Evolutionary conservation across 129 eudicot genomes (phyloP), one percentile per base, ranked within the genome.

Genomic region (Escallonia rubra): DNA sequence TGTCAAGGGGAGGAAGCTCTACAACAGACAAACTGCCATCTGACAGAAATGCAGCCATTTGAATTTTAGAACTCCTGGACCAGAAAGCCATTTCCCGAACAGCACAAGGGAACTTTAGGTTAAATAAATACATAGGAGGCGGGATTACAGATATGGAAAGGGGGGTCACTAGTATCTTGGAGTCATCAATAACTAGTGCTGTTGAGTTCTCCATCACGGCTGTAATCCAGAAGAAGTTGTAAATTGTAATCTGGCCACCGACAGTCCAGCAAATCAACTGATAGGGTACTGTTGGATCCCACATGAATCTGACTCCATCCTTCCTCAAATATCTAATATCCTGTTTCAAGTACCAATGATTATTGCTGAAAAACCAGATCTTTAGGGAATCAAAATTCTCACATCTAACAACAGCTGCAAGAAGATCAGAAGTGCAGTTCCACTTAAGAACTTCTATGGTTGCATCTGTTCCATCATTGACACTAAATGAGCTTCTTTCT

Each of bases 311-410:
- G 42, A 86, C 66, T 58, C 77, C 82, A 67, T 86, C 95, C 75
- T 78, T 66, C 69, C 62, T 74, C 57, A 59, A 58, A 69, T 71
- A 84, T 53, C 98, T 82, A 43, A 89, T 82, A 79, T 93, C 98
- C 80, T 89, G 98, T 76, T 93, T 93, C 63, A 82, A 67, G 76
- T 93, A 93, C 98, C 98, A 93, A 71, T 89, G 92, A 55, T 89
- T 86, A 74, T 93, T 93, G 80, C 94, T 89, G 66, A 93, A 84
- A 62, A 46, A 74, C 98, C 98, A 93, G 64, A 93, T 84, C 79
- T 84, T 89, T 38, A 93, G 66, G 71, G 88, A 63, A 66, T 93
- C 95, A 65, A 76, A 73, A 15, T 74, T 77, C 75, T 78, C 84
- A 45, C 77, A 82, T 84, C 91, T 82, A 65, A 89, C 86, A 70